Evolutionary conservation across 306 rosid species (phyloP).

Genomic region (Fragaria vesca): DNA sequence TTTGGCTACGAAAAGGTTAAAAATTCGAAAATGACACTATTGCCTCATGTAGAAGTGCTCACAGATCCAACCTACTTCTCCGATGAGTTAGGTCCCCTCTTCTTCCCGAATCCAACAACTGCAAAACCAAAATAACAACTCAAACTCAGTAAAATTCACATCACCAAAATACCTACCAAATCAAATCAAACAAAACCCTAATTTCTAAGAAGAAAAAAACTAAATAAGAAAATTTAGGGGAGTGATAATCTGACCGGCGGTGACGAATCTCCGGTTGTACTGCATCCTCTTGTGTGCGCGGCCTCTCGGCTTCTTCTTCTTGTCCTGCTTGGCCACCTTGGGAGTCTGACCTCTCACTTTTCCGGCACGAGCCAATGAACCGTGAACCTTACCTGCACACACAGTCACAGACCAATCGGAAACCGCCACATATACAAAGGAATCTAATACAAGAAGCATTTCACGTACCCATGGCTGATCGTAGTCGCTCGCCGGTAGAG

Average conservation of each 20-base stretch:
- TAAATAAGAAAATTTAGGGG: not conserved
- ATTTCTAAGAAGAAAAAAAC: no score
- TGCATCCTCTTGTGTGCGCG: constrained; percentile 69
- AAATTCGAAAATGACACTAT: not conserved
- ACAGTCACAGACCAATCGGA: constrained; percentile 11
- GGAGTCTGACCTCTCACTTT: constrained; percentile 73
- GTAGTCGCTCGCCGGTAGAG: not conserved
- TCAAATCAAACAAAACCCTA: not conserved
- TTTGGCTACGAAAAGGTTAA: not conserved
- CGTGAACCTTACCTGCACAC: constrained; percentile 61
- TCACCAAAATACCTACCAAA: not conserved
- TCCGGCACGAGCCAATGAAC: constrained; percentile 68
- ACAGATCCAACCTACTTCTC: constrained; percentile 38
- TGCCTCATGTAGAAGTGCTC: constrained; percentile 3
- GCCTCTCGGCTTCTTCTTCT: constrained; percentile 64
- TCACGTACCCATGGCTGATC: constrained; percentile 28
- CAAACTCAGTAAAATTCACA: no score
- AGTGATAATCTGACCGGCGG: constrained; percentile 39
- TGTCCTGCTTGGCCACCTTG: constrained; percentile 66
- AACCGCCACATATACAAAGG: not conserved
- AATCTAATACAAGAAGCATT: not conserved
- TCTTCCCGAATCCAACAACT: constrained; percentile 61
- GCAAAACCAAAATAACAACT: not conserved
- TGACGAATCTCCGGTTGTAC: constrained; percentile 64
- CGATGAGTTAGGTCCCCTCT: constrained; percentile 62